These are phyloP conservation scores for Tricholoma hemisulphureum DNA, from an alignment of 768 basidiomycete species.

Conservation along the genomic window DNA sequence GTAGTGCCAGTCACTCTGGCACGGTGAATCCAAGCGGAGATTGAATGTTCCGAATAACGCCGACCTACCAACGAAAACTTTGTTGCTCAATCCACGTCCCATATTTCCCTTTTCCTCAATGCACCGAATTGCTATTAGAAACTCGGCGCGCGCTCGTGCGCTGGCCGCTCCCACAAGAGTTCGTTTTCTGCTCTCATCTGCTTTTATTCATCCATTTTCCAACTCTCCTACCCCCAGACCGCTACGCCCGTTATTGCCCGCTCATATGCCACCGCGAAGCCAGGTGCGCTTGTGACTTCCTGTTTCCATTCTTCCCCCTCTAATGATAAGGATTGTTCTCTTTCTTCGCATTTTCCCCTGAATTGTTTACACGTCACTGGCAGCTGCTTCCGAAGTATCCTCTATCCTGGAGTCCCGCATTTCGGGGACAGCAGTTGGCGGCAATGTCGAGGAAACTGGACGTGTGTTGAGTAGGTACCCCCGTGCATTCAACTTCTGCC, in stretches of 20 bases:
- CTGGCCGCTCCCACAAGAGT: conserved; percentile 71
- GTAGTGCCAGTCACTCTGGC: neutral
- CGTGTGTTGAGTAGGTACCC: conserved; percentile 87
- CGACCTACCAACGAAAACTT: conserved; percentile 47
- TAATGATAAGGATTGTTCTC: conserved; percentile 7
- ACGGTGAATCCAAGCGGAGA: conserved; percentile 33
- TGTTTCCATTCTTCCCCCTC: conserved; percentile 3
- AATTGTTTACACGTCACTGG: conserved; percentile 35
- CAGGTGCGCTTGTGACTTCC: conserved; percentile 59
- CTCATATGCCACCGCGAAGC: conserved; percentile 96
- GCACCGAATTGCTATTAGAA: conserved; percentile 86
- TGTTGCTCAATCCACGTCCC: conserved; percentile 41
- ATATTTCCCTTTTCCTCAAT: conserved; percentile 53
- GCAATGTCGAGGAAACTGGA: conserved; percentile 98
- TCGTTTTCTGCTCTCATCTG: conserved; percentile 19
- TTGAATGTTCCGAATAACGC: conserved; percentile 50
- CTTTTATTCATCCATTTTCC: conserved; percentile 20
- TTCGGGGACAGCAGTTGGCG: conserved; percentile 84
- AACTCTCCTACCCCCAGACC: conserved; percentile 34
- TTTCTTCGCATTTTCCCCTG: conserved; percentile 16
- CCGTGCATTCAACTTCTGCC: neutral
- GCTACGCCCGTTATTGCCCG: conserved; percentile 60
- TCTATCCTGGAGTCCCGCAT: conserved; percentile 99
- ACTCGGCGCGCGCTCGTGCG: conserved; percentile 76
- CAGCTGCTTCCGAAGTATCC: conserved; percentile 98